Evolutionary conservation across 176 grass and related monocot species (phyloP).

Genomic region (Oryza nivara): DNA sequence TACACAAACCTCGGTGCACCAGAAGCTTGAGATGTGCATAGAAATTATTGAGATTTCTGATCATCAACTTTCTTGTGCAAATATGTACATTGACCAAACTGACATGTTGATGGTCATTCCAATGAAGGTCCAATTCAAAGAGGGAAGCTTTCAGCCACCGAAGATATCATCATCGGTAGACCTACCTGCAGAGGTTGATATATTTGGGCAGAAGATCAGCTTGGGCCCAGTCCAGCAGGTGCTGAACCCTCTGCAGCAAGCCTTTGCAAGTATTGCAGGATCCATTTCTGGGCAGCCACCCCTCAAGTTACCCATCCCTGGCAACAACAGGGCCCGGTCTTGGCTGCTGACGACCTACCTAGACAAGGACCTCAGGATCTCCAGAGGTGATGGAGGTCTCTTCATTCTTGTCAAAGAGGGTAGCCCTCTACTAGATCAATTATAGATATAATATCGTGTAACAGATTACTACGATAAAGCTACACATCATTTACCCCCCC

Average conservation of each 20-base stretch:
- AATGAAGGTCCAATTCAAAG: slow-evolving; percentile 86
- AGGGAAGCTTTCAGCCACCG: slow-evolving; percentile 78
- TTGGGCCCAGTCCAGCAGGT: slow-evolving; percentile 65
- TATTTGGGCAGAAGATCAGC: slow-evolving; percentile 88
- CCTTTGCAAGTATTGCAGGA: slow-evolving; percentile 65
- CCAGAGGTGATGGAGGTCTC: slow-evolving; percentile 83
- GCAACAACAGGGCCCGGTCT: slow-evolving; percentile 59
- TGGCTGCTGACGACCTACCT: slow-evolving; percentile 97
- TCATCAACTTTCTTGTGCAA: background rate
- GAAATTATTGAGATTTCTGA: slow-evolving; percentile 6
- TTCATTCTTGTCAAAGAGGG: slow-evolving; percentile 92
- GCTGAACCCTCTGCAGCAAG: slow-evolving; percentile 67
- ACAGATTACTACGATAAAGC: slow-evolving; percentile 3
- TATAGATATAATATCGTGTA: slow-evolving; percentile 40
- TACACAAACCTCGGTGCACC: background rate
- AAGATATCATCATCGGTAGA: slow-evolving; percentile 65
- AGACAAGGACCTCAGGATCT: slow-evolving; percentile 87
- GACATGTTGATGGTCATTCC: background rate
- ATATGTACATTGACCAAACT: background rate
- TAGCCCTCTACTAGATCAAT: slow-evolving; percentile 70
- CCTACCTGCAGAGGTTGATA: slow-evolving; percentile 70
- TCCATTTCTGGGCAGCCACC: slow-evolving; percentile 82
- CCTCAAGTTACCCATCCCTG: slow-evolving; percentile 66
- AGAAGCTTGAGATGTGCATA: background rate
- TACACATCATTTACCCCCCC: background rate